Percentiles rank a stretch among this genome's conserved stretches.
Conservation (phyloP, 2,329 filamentous ascomycete genomes). For the Aspergillus hortae region DNA sequence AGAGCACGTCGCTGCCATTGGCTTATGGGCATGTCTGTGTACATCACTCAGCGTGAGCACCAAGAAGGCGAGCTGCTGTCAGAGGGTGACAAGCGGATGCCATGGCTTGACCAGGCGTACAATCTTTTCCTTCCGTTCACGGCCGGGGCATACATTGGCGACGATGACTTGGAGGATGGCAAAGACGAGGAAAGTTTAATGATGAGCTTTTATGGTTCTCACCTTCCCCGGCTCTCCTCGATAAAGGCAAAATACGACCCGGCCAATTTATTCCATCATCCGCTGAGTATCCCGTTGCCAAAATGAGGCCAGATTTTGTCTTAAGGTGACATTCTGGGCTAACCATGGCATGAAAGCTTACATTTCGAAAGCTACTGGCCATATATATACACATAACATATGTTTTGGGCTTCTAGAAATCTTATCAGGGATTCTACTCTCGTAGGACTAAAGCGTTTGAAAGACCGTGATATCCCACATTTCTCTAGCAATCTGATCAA, state of each 20-base stretch:
- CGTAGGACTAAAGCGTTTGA: too few species aligned
- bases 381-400: too few species aligned
- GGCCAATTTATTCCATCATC: background rate
- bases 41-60: background rate
- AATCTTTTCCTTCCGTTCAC: background rate
- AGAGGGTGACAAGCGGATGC: background rate
- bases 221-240: background rate
- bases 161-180: background rate
- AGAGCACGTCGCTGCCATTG: background rate
- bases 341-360: too few species aligned
- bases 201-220: background rate
- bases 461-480: too few species aligned
- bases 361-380: too few species aligned
- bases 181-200: background rate
- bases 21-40: conserved; percentile 2
- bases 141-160: background rate
- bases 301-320: conserved; percentile 1
- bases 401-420: too few species aligned
- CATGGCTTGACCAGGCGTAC: background rate
- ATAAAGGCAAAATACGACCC: background rate
- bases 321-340: too few species aligned
- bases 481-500: too few species aligned
- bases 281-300: background rate
- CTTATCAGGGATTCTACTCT: too few species aligned
- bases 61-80: background rate